Percentiles rank a stretch among this genome's conserved stretches.
phyloP scores from a whole-genome alignment of 148 eudicot species.

The Persicaria tinctoria region DNA sequence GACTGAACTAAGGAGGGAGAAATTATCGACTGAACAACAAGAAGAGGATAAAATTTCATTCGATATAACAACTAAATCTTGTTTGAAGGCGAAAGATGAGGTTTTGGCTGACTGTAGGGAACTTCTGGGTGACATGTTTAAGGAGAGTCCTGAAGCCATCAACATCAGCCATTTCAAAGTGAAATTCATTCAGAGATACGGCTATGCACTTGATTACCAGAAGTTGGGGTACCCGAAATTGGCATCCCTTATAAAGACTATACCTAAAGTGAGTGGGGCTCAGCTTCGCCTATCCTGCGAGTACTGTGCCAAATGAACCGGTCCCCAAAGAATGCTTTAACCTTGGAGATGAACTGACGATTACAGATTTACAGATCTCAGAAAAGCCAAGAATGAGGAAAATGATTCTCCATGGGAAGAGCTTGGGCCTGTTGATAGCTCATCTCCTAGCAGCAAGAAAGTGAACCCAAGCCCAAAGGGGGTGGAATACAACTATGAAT shows the following conservation, averaged over 20 bases:
- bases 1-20: too few relatives aligned
- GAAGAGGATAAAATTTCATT: slow-evolving; percentile 28
- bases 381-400: slow-evolving; percentile 28
- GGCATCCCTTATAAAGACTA: slow-evolving; percentile 46
- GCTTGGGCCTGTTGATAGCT: slow-evolving; percentile 54
- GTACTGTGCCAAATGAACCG: slow-evolving; percentile 19
- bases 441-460: slow-evolving; percentile 20
- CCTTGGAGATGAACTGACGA: background rate
- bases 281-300: slow-evolving; percentile 24
- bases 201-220: slow-evolving; percentile 56
- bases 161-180: slow-evolving; percentile 38
- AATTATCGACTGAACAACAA: too few relatives aligned
- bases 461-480: slow-evolving; percentile 1
- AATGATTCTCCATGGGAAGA: slow-evolving; percentile 66
- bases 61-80: slow-evolving; percentile 17
- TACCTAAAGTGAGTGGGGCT: slow-evolving; percentile 58
- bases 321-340: background rate
- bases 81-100: slow-evolving; percentile 41
- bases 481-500: slow-evolving; percentile 29
- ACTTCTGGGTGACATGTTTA: slow-evolving; percentile 50
- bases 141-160: slow-evolving; percentile 54
- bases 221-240: slow-evolving; percentile 71
- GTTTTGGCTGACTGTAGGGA: slow-evolving; percentile 64
- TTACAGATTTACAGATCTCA: background rate
- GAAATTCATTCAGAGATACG: slow-evolving; percentile 44